phyloP scores from a whole-genome alignment of 140 eudicot species.

The Erigeron philadelphicus region DNA sequence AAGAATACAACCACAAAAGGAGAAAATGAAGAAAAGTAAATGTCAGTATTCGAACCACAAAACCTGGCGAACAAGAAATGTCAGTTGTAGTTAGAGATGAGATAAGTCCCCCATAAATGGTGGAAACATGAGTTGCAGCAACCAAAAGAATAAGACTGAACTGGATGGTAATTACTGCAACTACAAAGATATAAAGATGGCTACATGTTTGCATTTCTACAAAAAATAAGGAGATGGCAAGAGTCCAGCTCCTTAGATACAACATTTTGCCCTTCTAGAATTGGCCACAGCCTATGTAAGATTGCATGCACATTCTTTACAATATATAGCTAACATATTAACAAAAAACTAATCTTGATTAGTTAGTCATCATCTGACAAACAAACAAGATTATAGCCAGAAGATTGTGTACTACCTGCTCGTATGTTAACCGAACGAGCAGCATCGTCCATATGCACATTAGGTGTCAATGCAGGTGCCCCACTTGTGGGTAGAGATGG shows the following conservation, averaged over 20 bases:
- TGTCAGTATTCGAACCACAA: no score
- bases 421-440: background rate
- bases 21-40: no score
- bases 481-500: background rate
- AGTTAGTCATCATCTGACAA: constrained; percentile 68
- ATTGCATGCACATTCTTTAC: constrained; percentile 17
- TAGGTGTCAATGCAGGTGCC: background rate
- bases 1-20: no score
- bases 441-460: background rate
- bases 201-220: constrained; percentile 18
- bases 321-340: background rate
- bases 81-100: no score
- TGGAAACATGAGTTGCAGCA: background rate
- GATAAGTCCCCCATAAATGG: background rate
- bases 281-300: constrained; percentile 2
- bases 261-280: constrained; percentile 14
- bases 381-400: constrained; percentile 41
- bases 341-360: background rate
- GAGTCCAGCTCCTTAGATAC: constrained; percentile 12
- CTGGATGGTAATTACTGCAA: background rate
- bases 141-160: background rate
- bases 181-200: background rate
- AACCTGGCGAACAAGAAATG: no score
- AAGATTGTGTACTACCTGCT: constrained; percentile 4
- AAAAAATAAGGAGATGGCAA: background rate